Evolutionary conservation across 352 stramenopile genomes (phyloP).

Genomic region (Aphanomyces euteiches): DNA sequence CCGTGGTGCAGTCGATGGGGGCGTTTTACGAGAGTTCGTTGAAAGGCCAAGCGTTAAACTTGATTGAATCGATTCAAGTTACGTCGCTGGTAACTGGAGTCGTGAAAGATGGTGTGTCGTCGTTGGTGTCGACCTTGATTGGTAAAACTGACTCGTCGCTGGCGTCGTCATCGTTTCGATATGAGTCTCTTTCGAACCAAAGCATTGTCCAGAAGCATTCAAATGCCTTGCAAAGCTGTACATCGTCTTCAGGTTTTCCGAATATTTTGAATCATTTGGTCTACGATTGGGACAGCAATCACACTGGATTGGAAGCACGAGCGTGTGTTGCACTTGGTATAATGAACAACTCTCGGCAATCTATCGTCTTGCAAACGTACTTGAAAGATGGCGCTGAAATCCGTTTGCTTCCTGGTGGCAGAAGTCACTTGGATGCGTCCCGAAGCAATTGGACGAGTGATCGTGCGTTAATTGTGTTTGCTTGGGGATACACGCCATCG

Average conservation of each 20-base stretch:
- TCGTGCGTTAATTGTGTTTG: slow-evolving; percentile 69
- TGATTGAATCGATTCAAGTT: slow-evolving; percentile 83
- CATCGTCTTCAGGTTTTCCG: slow-evolving; percentile 52
- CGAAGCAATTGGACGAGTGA: slow-evolving; percentile 59
- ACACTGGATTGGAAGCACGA: slow-evolving; percentile 71
- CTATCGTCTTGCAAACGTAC: slow-evolving; percentile 59
- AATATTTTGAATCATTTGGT: slow-evolving; percentile 68
- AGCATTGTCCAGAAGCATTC: slow-evolving; percentile 76
- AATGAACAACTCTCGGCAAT: slow-evolving; percentile 75
- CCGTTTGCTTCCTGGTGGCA: slow-evolving; percentile 55
- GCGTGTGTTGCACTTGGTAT: slow-evolving; percentile 69
- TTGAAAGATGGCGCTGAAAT: slow-evolving; percentile 76
- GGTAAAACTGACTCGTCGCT: slow-evolving; percentile 71
- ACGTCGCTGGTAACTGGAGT: slow-evolving; percentile 80
- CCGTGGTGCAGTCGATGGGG: slow-evolving; percentile 54
- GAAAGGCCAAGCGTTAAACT: slow-evolving; percentile 72
- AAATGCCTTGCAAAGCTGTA: slow-evolving; percentile 42
- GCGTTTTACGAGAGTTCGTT: slow-evolving; percentile 78
- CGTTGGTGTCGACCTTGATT: slow-evolving; percentile 71
- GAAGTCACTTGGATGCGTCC: slow-evolving; percentile 51
- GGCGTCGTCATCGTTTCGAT: slow-evolving; percentile 43
- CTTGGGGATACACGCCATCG: slow-evolving; percentile 81
- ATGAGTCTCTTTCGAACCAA: slow-evolving; percentile 68
- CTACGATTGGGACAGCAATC: slow-evolving; percentile 83
- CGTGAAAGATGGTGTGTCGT: slow-evolving; percentile 69